These are phyloP conservation scores for Diplodia sapinea DNA, from an alignment of 2,329 filamentous ascomycete genomes.

Conservation along the genomic window DNA sequence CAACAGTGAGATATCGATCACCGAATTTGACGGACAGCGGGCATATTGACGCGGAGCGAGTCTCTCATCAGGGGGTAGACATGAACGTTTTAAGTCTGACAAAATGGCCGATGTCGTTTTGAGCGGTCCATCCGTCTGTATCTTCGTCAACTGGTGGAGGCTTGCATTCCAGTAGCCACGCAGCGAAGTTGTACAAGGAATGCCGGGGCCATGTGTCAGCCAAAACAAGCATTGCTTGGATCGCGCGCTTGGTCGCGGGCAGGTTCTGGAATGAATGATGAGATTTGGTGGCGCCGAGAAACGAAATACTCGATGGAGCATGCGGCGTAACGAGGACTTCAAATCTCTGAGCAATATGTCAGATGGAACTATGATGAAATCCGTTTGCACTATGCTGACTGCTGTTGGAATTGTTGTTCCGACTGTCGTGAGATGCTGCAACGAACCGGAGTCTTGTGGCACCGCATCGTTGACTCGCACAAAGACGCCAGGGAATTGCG, in stretches of 20 bases:
- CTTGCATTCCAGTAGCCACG: background rate
- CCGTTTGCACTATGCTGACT: background rate
- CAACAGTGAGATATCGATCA: background rate
- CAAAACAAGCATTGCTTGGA: background rate
- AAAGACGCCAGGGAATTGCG: background rate
- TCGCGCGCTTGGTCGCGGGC: background rate
- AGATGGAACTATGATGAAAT: background rate
- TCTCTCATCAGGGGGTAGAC: background rate
- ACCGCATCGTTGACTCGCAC: slow-evolving; percentile 10
- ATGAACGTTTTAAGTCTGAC: background rate
- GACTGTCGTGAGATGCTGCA: background rate
- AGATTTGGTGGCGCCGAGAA: background rate
- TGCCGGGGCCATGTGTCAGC: background rate
- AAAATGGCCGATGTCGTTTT: background rate
- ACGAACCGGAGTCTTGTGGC: background rate
- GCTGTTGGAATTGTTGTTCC: background rate
- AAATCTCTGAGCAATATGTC: background rate
- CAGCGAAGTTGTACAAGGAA: background rate
- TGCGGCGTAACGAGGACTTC: background rate
- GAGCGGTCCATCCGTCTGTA: background rate
- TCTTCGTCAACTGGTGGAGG: background rate
- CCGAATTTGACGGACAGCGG: background rate
- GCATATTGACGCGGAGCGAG: background rate
- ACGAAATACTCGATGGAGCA: background rate
- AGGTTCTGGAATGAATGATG: background rate